phyloP scores from a whole-genome alignment of 352 stramenopile species.

The Phytophthora hybrid region DNA sequence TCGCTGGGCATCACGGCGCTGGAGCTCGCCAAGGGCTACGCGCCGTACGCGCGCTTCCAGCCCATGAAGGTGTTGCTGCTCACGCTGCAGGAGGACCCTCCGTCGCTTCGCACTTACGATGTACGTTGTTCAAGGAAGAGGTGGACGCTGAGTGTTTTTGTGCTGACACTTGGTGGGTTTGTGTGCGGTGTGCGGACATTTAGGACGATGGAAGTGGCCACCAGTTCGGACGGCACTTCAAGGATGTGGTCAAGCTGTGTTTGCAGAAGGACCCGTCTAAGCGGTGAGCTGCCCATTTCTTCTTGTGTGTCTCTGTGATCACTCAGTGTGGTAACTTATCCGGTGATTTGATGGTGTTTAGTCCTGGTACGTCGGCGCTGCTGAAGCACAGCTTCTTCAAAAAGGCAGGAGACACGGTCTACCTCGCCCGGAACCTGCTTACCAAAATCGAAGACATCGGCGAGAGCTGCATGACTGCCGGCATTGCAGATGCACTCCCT shows the following conservation, averaged over 20 bases:
- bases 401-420: constrained; percentile 80
- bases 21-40: constrained; percentile 98
- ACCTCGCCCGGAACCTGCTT: constrained; percentile 72
- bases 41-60: constrained; percentile 97
- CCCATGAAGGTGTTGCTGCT: constrained; percentile 99
- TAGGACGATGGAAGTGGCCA: constrained; percentile 85
- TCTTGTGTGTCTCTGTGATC: background rate
- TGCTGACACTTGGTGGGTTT: constrained; percentile 14
- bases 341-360: constrained; percentile 30
- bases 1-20: constrained; percentile 99
- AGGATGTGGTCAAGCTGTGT: constrained; percentile 91
- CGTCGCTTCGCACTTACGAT: constrained; percentile 91
- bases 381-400: constrained; percentile 93
- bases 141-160: background rate
- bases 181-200: constrained; percentile 6
- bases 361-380: constrained; percentile 78
- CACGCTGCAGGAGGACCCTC: constrained; percentile 97
- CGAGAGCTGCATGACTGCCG: constrained; percentile 88
- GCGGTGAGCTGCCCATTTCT: constrained; percentile 46
- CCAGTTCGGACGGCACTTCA: constrained; percentile 89
- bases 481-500: constrained; percentile 81
- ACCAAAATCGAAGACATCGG: constrained; percentile 89
- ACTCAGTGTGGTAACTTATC: background rate
- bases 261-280: constrained; percentile 90
- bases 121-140: constrained; percentile 43